Percentiles rank a stretch among this genome's conserved stretches.
Conservation (phyloP, 768 basidiomycete species). For the Mrakia blollopis region DNA sequence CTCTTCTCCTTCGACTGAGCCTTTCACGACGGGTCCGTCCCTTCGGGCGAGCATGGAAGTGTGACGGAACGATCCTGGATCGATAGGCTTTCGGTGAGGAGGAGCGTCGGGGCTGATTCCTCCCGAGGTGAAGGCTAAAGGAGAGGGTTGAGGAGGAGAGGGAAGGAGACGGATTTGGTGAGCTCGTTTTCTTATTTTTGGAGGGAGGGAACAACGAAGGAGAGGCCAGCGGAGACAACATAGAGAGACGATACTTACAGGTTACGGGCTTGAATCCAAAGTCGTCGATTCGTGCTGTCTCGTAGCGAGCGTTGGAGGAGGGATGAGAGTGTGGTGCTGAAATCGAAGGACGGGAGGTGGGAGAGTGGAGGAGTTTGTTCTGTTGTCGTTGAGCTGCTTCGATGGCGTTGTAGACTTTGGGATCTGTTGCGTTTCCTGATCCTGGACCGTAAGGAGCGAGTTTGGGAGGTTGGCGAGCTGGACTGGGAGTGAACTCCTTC, state of each 20-base stretch:
- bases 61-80: neutral
- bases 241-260: neutral
- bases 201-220: too few species aligned
- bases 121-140: neutral
- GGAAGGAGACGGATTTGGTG: neutral
- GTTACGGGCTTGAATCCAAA: neutral
- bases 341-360: neutral
- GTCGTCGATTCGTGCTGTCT: neutral
- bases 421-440: neutral
- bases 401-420: neutral
- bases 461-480: neutral
- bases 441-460: constrained; percentile 5
- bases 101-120: neutral
- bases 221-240: neutral
- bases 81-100: neutral
- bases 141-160: neutral
- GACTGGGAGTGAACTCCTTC: neutral
- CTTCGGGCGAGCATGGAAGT: neutral
- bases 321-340: neutral
- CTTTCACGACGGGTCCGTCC: too few species aligned
- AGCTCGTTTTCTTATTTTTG: neutral
- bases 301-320: neutral
- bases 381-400: neutral
- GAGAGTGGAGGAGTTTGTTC: neutral
- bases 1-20: too few species aligned